phyloP scores from a whole-genome alignment of 2,329 filamentous ascomycete genomes.

The Nemania sp. region DNA sequence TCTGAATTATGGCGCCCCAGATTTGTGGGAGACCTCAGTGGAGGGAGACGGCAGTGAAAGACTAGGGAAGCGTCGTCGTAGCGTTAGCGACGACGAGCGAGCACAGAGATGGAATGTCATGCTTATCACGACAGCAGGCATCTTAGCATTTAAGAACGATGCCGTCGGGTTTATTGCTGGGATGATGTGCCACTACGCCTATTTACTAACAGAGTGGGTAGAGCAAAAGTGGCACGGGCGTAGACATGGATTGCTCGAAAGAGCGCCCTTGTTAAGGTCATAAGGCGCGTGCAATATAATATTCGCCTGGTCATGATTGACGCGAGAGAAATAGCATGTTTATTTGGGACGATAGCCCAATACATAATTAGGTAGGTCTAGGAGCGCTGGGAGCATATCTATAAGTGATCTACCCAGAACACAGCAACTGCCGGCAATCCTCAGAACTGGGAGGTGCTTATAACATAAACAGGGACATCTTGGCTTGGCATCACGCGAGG shows the following conservation, averaged over 20 bases:
- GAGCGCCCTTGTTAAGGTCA: slow-evolving; percentile 48
- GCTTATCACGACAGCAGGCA: slow-evolving; percentile 84
- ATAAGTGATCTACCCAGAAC: too few relatives aligned
- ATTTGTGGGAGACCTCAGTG: slow-evolving; percentile 58
- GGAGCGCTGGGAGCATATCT: background rate
- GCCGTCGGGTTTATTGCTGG: slow-evolving; percentile 87
- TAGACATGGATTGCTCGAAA: slow-evolving; percentile 48
- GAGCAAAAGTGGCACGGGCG: slow-evolving; percentile 43
- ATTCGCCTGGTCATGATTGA: background rate
- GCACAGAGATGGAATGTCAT: slow-evolving; percentile 87
- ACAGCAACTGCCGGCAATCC: background rate
- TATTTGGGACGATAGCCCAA: background rate
- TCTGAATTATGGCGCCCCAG: slow-evolving; percentile 77
- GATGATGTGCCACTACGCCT: slow-evolving; percentile 80
- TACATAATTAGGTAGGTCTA: background rate
- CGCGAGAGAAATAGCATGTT: background rate
- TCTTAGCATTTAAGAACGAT: slow-evolving; percentile 90
- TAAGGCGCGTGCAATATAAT: background rate
- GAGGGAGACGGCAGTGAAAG: slow-evolving; percentile 53
- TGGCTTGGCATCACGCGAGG: background rate
- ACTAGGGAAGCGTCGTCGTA: slow-evolving; percentile 56
- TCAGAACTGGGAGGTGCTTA: background rate
- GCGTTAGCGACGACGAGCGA: slow-evolving; percentile 74
- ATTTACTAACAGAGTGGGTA: slow-evolving; percentile 60
- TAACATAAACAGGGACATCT: background rate